These are phyloP conservation scores for Cytospora leucostoma DNA, from an alignment of 2,329 filamentous ascomycete species.

Conservation along the genomic window DNA sequence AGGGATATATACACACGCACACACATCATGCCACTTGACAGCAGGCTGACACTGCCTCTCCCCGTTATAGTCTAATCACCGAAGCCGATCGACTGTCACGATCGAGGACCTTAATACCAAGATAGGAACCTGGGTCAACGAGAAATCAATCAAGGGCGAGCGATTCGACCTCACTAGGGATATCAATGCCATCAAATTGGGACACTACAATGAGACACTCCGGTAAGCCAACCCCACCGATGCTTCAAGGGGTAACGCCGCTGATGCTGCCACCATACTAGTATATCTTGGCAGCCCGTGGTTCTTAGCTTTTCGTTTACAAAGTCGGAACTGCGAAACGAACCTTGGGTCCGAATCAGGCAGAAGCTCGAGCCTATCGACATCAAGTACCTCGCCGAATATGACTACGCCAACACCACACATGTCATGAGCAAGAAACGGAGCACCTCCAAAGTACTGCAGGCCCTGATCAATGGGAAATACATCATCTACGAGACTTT, in stretches of 20 bases:
- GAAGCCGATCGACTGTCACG: constrained; percentile 67
- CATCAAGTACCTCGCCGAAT: constrained; percentile 79
- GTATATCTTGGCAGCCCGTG: constrained; percentile 76
- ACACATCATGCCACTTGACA: constrained; percentile 2
- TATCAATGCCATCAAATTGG: constrained; percentile 69
- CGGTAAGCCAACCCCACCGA: constrained; percentile 43
- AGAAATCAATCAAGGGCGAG: constrained; percentile 65
- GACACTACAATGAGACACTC: constrained; percentile 66
- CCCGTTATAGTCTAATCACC: constrained; percentile 55
- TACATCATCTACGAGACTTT: constrained; percentile 75
- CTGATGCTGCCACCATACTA: constrained; percentile 37
- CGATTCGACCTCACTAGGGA: constrained; percentile 57
- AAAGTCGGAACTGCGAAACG: constrained; percentile 67
- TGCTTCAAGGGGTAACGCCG: background rate
- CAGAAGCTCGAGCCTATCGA: constrained; percentile 78
- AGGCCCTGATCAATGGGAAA: constrained; percentile 79
- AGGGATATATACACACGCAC: too few species aligned
- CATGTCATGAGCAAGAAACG: constrained; percentile 88
- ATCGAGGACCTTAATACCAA: constrained; percentile 83
- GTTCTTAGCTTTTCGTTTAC: constrained; percentile 82
- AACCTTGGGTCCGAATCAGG: constrained; percentile 63
- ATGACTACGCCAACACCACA: constrained; percentile 70
- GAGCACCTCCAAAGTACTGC: constrained; percentile 84
- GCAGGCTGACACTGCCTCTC: background rate
- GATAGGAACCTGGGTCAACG: constrained; percentile 78